phyloP scores from a whole-genome alignment of 805 yeast species.

The Jamesozyma lodderae region DNA sequence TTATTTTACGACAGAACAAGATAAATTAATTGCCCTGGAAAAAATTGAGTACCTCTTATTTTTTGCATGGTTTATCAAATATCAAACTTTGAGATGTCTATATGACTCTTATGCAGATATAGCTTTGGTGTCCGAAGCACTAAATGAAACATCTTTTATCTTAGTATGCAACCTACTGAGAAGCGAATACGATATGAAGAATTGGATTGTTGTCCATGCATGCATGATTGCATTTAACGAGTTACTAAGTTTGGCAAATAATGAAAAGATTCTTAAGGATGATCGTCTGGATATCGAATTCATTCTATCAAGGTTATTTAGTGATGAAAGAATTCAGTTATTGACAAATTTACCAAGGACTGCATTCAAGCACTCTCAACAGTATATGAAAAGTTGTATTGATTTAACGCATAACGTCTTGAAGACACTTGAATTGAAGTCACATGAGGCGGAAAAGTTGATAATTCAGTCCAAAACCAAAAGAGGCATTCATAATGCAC shows the following conservation, averaged over 20 bases:
- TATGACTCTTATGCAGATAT: conserved; percentile 22
- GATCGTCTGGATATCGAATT: conserved; percentile 40
- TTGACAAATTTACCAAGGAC: conserved; percentile 52
- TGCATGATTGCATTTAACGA: conserved; percentile 60
- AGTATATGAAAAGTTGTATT: conserved; percentile 49
- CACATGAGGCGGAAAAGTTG: conserved; percentile 36
- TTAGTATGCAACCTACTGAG: conserved; percentile 36
- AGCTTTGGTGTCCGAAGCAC: conserved; percentile 42
- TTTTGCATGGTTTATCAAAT: conserved; percentile 67
- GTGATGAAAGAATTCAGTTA: conserved; percentile 47
- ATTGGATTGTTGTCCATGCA: conserved; percentile 60
- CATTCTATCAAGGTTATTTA: conserved; percentile 60
- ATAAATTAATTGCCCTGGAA: conserved; percentile 25
- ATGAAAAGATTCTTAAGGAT: conserved; percentile 30
- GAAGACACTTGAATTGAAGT: conserved; percentile 53
- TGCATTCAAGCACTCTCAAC: conserved; percentile 55
- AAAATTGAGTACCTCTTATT: conserved; percentile 46
- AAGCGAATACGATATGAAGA: conserved; percentile 34
- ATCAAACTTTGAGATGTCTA: conserved; percentile 39
- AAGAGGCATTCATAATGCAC: conserved; percentile 22
- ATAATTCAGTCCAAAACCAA: conserved; percentile 40
- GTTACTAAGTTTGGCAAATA: conserved; percentile 38
- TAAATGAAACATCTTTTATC: conserved; percentile 54
- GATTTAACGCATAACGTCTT: conserved; percentile 58
- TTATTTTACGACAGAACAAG: conserved; percentile 35